These are phyloP conservation scores for Globisporangium orthogonon DNA, from an alignment of 352 stramenopile species.

Conservation along the genomic window DNA sequence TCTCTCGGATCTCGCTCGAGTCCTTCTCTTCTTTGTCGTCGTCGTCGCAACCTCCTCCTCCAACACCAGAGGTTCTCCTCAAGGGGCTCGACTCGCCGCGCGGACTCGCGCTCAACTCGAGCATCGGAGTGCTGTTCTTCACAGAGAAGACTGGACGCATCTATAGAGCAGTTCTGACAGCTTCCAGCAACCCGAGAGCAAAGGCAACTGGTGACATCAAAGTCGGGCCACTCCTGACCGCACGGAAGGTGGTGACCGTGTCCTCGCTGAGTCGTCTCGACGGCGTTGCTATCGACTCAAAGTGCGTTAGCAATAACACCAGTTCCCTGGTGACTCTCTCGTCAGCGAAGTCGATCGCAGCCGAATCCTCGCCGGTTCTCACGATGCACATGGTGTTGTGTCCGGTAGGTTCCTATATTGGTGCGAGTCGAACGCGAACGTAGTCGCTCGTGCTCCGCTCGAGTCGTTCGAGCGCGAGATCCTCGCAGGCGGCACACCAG, in stretches of 20 bases:
- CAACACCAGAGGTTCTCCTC: constrained; percentile 21
- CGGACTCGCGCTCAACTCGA: constrained; percentile 33
- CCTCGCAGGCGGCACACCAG: constrained; percentile 40
- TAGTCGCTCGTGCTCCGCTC: constrained; percentile 37
- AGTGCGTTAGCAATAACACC: constrained; percentile 12
- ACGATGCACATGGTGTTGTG: constrained; percentile 1
- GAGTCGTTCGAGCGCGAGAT: constrained; percentile 39
- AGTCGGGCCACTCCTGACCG: constrained; percentile 10
- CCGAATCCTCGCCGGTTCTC: neutral
- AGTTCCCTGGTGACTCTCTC: neutral
- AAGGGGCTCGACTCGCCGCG: constrained; percentile 37
- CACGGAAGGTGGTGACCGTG: constrained; percentile 29
- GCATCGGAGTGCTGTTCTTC: constrained; percentile 42
- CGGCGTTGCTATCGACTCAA: constrained; percentile 52
- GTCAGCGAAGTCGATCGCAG: no score
- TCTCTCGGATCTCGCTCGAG: constrained; percentile 21
- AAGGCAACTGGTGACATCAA: constrained; percentile 1
- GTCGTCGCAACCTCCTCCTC: neutral
- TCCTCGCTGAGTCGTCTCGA: constrained; percentile 45
- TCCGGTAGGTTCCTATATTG: constrained; percentile 57
- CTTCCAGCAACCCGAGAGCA: neutral
- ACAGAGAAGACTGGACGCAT: constrained; percentile 67
- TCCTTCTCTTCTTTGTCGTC: neutral
- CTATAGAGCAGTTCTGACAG: constrained; percentile 16
- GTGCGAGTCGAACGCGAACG: constrained; percentile 63